These are phyloP conservation scores for Penicillium hordei DNA, from an alignment of 2,329 filamentous ascomycete genomes.

Conservation along the genomic window DNA sequence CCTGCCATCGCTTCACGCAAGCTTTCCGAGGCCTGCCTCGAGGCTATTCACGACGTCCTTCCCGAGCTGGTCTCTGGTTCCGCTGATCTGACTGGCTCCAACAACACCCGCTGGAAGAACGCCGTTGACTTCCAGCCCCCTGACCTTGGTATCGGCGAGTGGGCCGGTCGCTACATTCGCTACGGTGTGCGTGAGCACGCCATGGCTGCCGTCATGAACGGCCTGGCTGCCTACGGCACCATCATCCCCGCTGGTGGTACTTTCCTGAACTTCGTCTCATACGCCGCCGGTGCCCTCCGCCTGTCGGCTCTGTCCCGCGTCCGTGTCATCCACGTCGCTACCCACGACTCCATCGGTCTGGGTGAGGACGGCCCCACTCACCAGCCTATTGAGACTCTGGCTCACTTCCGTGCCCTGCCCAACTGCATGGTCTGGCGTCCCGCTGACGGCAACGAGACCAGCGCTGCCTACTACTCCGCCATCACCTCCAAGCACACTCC, in stretches of 20 bases:
- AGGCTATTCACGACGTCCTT: constrained; percentile 77
- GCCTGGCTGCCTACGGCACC: constrained; percentile 91
- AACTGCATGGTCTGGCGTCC: constrained; percentile 99
- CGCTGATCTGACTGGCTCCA: constrained; percentile 96
- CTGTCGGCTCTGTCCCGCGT: constrained; percentile 88
- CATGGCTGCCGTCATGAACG: constrained; percentile 60
- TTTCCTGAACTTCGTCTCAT: constrained; percentile 99
- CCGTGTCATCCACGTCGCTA: constrained; percentile 92
- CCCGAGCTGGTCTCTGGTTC: constrained; percentile 95
- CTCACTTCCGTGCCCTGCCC: constrained; percentile 96
- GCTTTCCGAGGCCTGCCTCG: constrained; percentile 89
- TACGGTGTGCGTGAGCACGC: constrained; percentile 55
- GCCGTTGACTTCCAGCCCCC: constrained; percentile 97
- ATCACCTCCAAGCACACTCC: constrained; percentile 87
- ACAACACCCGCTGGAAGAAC: constrained; percentile 97
- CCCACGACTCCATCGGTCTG: constrained; percentile 98
- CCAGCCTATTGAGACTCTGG: constrained; percentile 97
- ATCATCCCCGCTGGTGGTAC: constrained; percentile 92
- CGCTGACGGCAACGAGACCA: constrained; percentile 97
- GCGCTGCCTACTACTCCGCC: constrained; percentile 94
- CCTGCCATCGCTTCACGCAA: constrained; percentile 87
- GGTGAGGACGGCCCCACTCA: constrained; percentile 98
- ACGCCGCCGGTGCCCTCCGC: constrained; percentile 91
- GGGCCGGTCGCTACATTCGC: constrained; percentile 76
- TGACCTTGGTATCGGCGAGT: constrained; percentile 79